Evolutionary conservation across 2,329 filamentous ascomycete genomes (phyloP).

Genomic region (Calonectria multiphialidica): DNA sequence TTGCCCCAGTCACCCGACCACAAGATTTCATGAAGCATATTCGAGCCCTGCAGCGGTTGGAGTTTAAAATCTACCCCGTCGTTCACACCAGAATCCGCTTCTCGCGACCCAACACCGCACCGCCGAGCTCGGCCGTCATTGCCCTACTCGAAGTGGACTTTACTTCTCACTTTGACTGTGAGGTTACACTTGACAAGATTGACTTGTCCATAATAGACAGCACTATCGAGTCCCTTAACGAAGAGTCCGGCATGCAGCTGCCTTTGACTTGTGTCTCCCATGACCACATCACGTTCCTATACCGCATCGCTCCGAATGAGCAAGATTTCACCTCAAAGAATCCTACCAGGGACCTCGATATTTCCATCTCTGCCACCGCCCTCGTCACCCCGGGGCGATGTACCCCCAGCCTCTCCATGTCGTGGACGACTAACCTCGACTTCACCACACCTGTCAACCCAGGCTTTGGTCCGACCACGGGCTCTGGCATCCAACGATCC

Average conservation of each 20-base stretch:
- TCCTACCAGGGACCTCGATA: constrained; percentile 65
- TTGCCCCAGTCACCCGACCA: constrained; percentile 74
- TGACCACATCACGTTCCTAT: constrained; percentile 82
- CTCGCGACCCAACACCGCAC: constrained; percentile 70
- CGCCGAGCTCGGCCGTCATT: constrained; percentile 71
- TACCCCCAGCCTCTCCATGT: constrained; percentile 71
- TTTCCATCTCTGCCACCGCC: constrained; percentile 71
- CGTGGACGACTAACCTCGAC: constrained; percentile 77
- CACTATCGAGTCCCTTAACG: constrained; percentile 68
- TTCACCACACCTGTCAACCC: constrained; percentile 76
- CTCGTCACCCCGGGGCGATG: constrained; percentile 68
- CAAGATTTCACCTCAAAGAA: constrained; percentile 60
- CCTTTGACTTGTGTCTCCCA: constrained; percentile 75
- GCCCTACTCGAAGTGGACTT: constrained; percentile 82
- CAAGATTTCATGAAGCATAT: constrained; percentile 74
- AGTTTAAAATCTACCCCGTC: constrained; percentile 75
- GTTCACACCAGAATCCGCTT: constrained; percentile 81
- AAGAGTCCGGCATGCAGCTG: constrained; percentile 59
- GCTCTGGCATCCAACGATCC: constrained; percentile 69
- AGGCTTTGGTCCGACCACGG: constrained; percentile 66
- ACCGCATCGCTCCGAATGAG: constrained; percentile 70
- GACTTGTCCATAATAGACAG: constrained; percentile 69
- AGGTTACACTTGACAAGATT: constrained; percentile 72
- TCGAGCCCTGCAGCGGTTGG: constrained; percentile 71
- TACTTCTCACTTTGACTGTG: constrained; percentile 76